A percentile compares a stretch with the other conserved stretches of the same genome.
phyloP scores from a whole-genome alignment of 2,329 filamentous ascomycete species.

The Fusarium secorum region DNA sequence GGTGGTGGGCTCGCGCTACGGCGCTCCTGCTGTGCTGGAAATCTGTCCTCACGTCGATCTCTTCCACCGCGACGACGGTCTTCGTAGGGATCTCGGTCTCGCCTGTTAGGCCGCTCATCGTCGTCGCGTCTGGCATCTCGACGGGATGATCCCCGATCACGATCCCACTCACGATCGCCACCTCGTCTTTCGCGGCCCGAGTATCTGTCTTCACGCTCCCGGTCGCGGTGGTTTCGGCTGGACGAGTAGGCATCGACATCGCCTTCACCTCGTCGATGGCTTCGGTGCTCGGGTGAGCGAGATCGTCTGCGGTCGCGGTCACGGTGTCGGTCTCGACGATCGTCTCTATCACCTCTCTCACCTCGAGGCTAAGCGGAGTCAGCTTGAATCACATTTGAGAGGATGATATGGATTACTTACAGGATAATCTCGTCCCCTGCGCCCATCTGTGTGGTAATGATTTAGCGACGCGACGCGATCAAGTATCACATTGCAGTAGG shows the following conservation, averaged over 20 bases:
- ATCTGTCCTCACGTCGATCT: slow-evolving; percentile 52
- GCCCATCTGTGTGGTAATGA: slow-evolving; percentile 51
- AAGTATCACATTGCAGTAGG: slow-evolving; percentile 5
- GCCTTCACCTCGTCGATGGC: slow-evolving; percentile 75
- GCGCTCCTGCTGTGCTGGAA: slow-evolving; percentile 59
- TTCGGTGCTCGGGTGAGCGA: slow-evolving; percentile 79
- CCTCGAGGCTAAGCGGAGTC: slow-evolving; percentile 42
- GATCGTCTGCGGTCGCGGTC: slow-evolving; percentile 72
- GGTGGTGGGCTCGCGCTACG: slow-evolving; percentile 81
- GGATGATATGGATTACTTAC: slow-evolving; percentile 48
- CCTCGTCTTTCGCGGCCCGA: slow-evolving; percentile 68
- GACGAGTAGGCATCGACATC: slow-evolving; percentile 90
- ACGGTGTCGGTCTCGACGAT: slow-evolving; percentile 45
- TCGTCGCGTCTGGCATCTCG: slow-evolving; percentile 72
- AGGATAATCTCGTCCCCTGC: slow-evolving; percentile 64
- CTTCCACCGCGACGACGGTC: slow-evolving; percentile 62
- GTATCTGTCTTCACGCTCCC: slow-evolving; percentile 94
- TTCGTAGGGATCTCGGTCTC: slow-evolving; percentile 63
- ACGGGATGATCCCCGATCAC: slow-evolving; percentile 69
- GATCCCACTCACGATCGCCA: slow-evolving; percentile 76
- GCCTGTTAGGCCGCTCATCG: slow-evolving; percentile 63
- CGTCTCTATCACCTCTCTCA: slow-evolving; percentile 45
- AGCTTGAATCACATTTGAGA: slow-evolving; percentile 11
- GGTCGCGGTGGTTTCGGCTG: slow-evolving; percentile 89
- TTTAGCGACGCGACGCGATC: slow-evolving; percentile 45